These are phyloP conservation scores for Apiospora sp. DNA, from an alignment of 2,329 filamentous ascomycete genomes.

Conservation along the genomic window DNA sequence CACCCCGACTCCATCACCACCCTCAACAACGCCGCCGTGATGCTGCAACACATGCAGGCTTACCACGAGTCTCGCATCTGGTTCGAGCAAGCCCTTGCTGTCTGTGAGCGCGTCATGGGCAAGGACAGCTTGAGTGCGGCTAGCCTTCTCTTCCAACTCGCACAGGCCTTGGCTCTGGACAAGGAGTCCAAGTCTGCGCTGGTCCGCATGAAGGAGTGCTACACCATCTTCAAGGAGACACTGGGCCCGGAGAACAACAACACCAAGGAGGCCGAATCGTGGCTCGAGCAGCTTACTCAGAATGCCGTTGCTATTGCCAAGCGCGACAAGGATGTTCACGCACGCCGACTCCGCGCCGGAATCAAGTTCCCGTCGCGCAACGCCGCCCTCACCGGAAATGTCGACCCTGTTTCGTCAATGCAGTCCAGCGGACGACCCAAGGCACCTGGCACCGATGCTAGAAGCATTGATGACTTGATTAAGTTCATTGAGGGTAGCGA, in stretches of 20 bases:
- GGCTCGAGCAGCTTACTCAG: constrained; percentile 95
- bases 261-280: constrained; percentile 96
- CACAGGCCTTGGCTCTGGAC: constrained; percentile 94
- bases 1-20: constrained; percentile 99
- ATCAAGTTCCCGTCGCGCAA: constrained; percentile 73
- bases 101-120: constrained; percentile 91
- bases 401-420: constrained; percentile 44
- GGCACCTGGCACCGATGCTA: constrained; percentile 67
- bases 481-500: constrained; percentile 89
- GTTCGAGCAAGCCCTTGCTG: constrained; percentile 91
- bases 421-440: constrained; percentile 37
- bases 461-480: constrained; percentile 91
- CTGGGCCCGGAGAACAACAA: constrained; percentile 93
- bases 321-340: constrained; percentile 87
- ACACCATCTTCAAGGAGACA: constrained; percentile 90
- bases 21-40: constrained; percentile 97
- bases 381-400: constrained; percentile 60
- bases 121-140: constrained; percentile 91
- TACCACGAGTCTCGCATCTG: constrained; percentile 95
- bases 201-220: constrained; percentile 92
- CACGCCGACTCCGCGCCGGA: constrained; percentile 73
- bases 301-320: constrained; percentile 95
- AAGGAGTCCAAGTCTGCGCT: constrained; percentile 93
- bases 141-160: constrained; percentile 95
- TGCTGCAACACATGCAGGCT: constrained; percentile 94